Percentiles rank a stretch among this genome's conserved stretches.
phyloP scores from a whole-genome alignment of 305 asterid genomes.

The Andrographis paniculata region DNA sequence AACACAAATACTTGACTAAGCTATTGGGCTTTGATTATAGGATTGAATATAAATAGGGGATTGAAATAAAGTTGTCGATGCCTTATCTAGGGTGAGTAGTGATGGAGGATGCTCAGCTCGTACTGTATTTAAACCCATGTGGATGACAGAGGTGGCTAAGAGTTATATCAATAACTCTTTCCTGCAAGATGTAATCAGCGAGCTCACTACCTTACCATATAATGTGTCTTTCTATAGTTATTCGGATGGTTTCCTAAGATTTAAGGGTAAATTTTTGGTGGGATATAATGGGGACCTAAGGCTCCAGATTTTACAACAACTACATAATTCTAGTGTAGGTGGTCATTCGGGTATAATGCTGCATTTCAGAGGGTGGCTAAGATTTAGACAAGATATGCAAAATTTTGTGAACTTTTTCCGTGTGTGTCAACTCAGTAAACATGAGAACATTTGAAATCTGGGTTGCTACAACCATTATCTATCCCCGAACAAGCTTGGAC shows the following conservation, averaged over 20 bases:
- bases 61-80: background rate
- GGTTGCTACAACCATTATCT: background rate
- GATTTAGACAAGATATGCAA: background rate
- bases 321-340: background rate
- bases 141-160: too few species aligned
- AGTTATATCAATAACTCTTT: too few species aligned
- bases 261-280: background rate
- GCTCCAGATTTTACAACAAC: background rate
- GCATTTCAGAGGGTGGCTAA: background rate
- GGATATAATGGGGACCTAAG: background rate
- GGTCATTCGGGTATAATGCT: background rate
- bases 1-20: constrained; percentile 3
- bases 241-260: too few species aligned
- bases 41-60: background rate
- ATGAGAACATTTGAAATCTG: background rate
- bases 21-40: constrained; percentile 8
- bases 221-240: too few species aligned
- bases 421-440: background rate
- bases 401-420: background rate
- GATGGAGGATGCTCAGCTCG: too few species aligned
- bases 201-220: too few species aligned
- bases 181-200: too few species aligned
- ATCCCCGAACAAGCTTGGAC: background rate
- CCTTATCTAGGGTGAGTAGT: background rate
- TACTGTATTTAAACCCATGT: too few species aligned